Evolutionary conservation across 2,329 filamentous ascomycete genomes (phyloP), one percentile per base, ranked within the genome.

Genomic region (Colletotrichum theobromicola): DNA sequence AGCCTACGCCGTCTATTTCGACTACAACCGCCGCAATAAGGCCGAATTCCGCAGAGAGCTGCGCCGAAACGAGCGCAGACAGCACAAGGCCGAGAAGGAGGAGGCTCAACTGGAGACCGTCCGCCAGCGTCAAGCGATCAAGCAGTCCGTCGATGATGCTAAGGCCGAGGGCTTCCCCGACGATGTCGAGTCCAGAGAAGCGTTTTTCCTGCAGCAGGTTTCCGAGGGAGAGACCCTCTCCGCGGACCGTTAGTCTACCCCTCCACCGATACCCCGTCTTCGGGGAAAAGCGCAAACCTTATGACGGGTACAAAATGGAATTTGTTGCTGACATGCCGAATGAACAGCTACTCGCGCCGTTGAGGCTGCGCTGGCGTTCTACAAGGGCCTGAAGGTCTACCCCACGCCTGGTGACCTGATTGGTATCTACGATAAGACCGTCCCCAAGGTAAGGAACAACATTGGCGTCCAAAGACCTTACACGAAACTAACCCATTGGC

Each of bases 371-470:
- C 88, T 98, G 75, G 95, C 94, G 85, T 99, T 99, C 88, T 99
- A 98, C 91, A 97, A 96, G 90, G 97, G 96, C 58, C 91, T 99
- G 79, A 99, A 99, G 91, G 97, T 98, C 79, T 99, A 99, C 87
- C 97, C 97, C 67, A 94, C 95, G 81, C 97, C 96, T 15, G 91
- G 93, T 80, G 97, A 98, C 82, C 89, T 99, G 80, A 98, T 99
- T 84, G 91, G 91, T 81, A 98, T 99, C 85, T 99, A 99, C 86
- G 97, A 99, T 86, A 98, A 98, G 91, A 98, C 97, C 35, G 96
- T 98, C 60, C 94, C 96, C 80, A 98, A 98, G 94, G 96, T 95
- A 80, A 76, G 81, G 63, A 34, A 18, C 5, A 30, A 34, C n/a
- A 21, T 13, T 32, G 37, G 3, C 55, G 3, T 24, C n/a, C 12